Percentiles rank a stretch among this genome's conserved stretches.
Conservation (phyloP, 192 early-diverging fungal genomes). For the Mortierella claussenii region DNA sequence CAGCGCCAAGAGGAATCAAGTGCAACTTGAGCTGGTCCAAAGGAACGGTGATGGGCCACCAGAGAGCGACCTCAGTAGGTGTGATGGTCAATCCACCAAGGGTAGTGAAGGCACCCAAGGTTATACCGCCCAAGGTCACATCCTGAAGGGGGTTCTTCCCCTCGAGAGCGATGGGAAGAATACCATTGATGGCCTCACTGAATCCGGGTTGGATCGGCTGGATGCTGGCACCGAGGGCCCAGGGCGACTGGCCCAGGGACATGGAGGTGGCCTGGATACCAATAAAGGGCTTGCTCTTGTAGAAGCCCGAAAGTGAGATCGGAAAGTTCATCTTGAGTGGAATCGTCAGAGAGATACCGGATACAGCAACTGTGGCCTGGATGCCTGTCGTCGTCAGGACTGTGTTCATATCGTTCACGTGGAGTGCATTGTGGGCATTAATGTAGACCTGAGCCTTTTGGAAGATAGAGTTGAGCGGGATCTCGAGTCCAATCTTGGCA, state of each 20-base stretch:
- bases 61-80: constrained; percentile 26
- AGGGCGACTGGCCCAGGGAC: constrained; percentile 24
- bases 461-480: constrained; percentile 35
- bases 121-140: constrained; percentile 23
- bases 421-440: constrained; percentile 42
- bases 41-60: constrained; percentile 35
- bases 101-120: constrained; percentile 24
- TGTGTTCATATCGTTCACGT: constrained; percentile 35
- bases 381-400: constrained; percentile 41
- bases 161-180: constrained; percentile 21
- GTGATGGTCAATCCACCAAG: constrained; percentile 21
- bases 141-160: constrained; percentile 42
- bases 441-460: constrained; percentile 35
- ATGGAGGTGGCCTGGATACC: constrained; percentile 32
- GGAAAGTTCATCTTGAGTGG: constrained; percentile 48
- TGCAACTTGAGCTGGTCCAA: constrained; percentile 26
- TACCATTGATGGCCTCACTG: constrained; percentile 19
- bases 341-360: constrained; percentile 20
- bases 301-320: constrained; percentile 20
- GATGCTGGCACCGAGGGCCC: constrained; percentile 27
- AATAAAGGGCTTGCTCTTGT: constrained; percentile 19
- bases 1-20: constrained; percentile 26
- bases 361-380: constrained; percentile 20
- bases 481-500: constrained; percentile 26
- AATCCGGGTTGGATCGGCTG: constrained; percentile 12